These are phyloP conservation scores for Coniella lustricola DNA, from an alignment of 2,329 filamentous ascomycete genomes.

Conservation along the genomic window DNA sequence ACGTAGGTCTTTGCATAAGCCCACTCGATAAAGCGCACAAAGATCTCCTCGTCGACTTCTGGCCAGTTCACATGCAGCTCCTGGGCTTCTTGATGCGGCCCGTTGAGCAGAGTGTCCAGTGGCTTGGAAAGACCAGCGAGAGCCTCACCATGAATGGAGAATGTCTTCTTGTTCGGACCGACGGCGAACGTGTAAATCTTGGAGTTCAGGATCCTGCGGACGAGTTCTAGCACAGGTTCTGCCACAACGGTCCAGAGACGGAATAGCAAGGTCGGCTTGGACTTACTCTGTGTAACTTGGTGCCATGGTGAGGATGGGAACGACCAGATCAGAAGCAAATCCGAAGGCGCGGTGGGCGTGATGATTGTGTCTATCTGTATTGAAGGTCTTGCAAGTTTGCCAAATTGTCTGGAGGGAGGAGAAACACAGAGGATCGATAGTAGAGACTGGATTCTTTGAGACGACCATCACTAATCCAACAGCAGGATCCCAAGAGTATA, in stretches of 20 bases:
- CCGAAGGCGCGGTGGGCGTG: too few species aligned
- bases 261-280: not conserved
- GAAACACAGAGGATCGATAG: too few species aligned
- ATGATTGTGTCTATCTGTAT: too few species aligned
- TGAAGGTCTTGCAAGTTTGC: too few species aligned
- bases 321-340: too few species aligned
- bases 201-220: conserved; percentile 3
- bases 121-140: conserved; percentile 12
- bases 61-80: conserved; percentile 13
- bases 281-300: not conserved
- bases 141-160: not conserved
- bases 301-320: too few species aligned
- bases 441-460: too few species aligned
- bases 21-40: conserved; percentile 15
- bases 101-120: conserved; percentile 10
- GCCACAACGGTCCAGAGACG: too few species aligned
- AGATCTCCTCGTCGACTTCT: conserved; percentile 15
- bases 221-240: not conserved
- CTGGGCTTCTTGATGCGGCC: conserved; percentile 11
- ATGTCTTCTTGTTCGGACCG: conserved; percentile 2
- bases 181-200: conserved; percentile 6
- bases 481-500: too few species aligned
- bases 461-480: too few species aligned
- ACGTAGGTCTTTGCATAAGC: conserved; percentile 13
- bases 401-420: too few species aligned